Base-by-base conservation (phyloP, 2,329 filamentous ascomycete species). In the Daldinia sp. region DNA sequence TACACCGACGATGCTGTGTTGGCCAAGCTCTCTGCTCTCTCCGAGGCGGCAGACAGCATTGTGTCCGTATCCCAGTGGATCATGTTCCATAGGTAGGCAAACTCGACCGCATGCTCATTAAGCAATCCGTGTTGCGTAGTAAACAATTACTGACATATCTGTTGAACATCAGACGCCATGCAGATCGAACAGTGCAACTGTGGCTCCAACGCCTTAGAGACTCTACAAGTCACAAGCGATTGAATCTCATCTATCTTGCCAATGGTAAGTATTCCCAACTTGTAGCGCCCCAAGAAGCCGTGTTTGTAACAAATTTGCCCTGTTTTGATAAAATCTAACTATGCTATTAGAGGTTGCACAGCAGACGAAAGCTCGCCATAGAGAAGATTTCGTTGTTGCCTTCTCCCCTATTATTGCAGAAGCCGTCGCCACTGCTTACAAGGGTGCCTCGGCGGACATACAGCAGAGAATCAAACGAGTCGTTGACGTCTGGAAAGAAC, bases 1-100 rank as follows among this genome's bases (percentile, higher is more conserved):
- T 98, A 97, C 83, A 96, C 92, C 73, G 94, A 98, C 81, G 96
- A 99, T 83, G 93, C 94, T 53, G 94, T 99, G 63, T 89, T 94
- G 79, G 93, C 95, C 60, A 98, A 98, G 84, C 90, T 99, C 60
- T 97, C 94, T 35, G 93, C 94, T 46, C 88, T 99, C 70, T 98
- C 97, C 81, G 97, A 99, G 82, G 97, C 94, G 10, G 95, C 99
- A 80, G 96, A 99, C 79, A 97, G 94, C 82, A 98, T 99, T 77
- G 89, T 97, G 68, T 95, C 93, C 39, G 94, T 97, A 70, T 94
- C 96, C 65, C 95, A 98, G 89, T 99, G 97, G 97, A 96, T 99
- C 69, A 97, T 99, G 92, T 99, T 99, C 80, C 95, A 99, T 82
- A 92, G 94, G 94, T 97, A 89, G 70, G 79, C 72, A 56, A 63